Base-by-base conservation (phyloP, 73 alveolate genomes). In the Uronychia setigera region DNA sequence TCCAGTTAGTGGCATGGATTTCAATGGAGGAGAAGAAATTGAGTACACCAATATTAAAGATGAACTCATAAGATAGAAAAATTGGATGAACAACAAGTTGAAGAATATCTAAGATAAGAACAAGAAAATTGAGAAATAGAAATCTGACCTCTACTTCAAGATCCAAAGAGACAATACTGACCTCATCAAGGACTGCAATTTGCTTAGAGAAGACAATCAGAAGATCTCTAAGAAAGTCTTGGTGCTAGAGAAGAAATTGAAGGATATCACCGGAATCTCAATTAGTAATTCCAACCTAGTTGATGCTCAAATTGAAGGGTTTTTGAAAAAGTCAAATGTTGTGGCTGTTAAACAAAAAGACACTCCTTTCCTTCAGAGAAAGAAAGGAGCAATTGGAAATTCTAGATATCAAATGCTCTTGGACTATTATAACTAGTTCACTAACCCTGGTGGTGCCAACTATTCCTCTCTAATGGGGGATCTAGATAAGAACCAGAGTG, bases 131-230 rank as follows among this genome's bases (percentile, higher is more conserved):
- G 94, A 92, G 84, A 82, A 88, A 59, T 94, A 92, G 76, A 89
- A 83, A 81, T 74, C 78, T 5, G 67, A 46, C 67, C 19, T 46
- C n/a, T 46, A 46, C 67, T 46, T 46, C 32, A 75, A 67, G 46
- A 88, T 87, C 14, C 92, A 88, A 34, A 58, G 80, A 82, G 94
- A 92, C 46, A 92, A 92, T 59, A 80, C 93, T 19, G 84, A 76
- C n/a, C 74, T 91, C 32, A 91, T 91, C 33, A 87, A 88, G 35
- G 96, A 92, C 32, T 92, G 96, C 74, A 85, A 92, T 60, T 59
- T 75, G 60, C 35, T 92, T 0, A 92, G 96, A 82, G 84, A 81
- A 25, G 87, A 91, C 35, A 92, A 88, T 58, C 84, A 92, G 35
- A 77, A 83, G 87, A 85, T 92, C 1, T 67, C 92, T 1, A 91